Evolutionary conservation across 2,329 filamentous ascomycete species (phyloP), one percentile per base, ranked within the genome.

Genomic region (Colletotrichum gloeosporioides): DNA sequence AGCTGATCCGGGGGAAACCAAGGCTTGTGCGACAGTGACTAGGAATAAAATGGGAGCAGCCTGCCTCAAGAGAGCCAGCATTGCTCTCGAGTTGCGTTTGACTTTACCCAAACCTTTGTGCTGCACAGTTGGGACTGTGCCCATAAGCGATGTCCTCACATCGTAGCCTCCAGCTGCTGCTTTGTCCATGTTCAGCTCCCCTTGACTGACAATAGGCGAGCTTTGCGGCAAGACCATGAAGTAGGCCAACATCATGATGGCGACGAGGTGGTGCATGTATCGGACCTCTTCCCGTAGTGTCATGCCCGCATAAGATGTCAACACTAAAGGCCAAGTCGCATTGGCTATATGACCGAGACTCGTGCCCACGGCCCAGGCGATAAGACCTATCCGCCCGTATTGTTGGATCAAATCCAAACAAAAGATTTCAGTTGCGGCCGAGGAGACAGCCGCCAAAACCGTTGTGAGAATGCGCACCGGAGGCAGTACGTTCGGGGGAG

Each of bases 291-390:
- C 78, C 8, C 83, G 78, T n/a, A 85, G 71, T 15, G 81, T 79
- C 0, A 78, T 76, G 9, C 80, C 78, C 69, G 82, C 71, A 68
- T 80, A 76, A 22, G 81, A 77, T 0, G 83, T 84, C 12, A 85
- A 25, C 2, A 82, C 16, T 63, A 83, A 83, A 0, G 84, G 83
- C 32, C 81, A 70, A 12, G 80, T 78, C 12, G 82, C 81, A 36
- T 80, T 80, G 18, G 81, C 78, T 7, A 83, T 70, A 9, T 79
- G 77, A 1, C 82, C 84, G 0, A 79, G 78, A 15, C 83, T 84
- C 6, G 80, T 80, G 3, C 84, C 84, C 1, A 83, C 76, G 53
- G 82, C 84, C 84, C 84, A 86, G 29, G 84, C 84, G 3, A 80
- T 79, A n/a, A 86, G 76, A 0, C 80, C 83, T n/a, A 77, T 68